Evolutionary conservation across 441 rosid species (phyloP).

Genomic region (Syzygium malaccense): DNA sequence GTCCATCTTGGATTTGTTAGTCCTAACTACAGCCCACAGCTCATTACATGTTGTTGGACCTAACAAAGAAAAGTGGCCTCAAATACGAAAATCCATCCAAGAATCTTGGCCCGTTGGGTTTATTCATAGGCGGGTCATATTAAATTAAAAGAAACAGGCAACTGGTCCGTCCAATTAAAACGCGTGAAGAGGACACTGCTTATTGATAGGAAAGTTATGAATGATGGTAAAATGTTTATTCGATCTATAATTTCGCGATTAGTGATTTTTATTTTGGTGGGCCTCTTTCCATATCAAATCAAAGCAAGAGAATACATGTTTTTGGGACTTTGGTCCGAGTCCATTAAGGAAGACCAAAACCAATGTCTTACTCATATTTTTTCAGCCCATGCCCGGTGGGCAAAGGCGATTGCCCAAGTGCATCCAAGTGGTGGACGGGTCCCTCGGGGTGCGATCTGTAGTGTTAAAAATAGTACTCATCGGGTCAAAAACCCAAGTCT

Average conservation of each 20-base stretch:
- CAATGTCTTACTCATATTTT: background rate
- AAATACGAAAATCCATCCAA: background rate
- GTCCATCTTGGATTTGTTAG: background rate
- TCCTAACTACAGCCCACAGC: background rate
- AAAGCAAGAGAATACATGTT: background rate
- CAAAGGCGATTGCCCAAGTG: no score
- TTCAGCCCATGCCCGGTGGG: background rate
- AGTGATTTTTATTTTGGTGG: background rate
- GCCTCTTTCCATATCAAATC: background rate
- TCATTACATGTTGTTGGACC: background rate
- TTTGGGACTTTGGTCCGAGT: background rate
- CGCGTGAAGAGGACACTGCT: background rate
- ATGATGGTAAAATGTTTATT: background rate
- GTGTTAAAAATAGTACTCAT: background rate
- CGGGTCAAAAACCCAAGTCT: background rate
- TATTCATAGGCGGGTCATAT: background rate
- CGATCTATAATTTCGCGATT: background rate
- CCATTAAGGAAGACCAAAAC: background rate
- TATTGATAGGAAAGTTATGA: fast-evolving
- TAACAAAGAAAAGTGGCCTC: background rate
- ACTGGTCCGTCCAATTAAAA: background rate
- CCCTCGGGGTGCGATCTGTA: background rate
- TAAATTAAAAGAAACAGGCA: background rate
- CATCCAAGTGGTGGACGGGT: background rate
- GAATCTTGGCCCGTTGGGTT: background rate